Evolutionary conservation across 23 red algal species (phyloP), one percentile per base, ranked within the genome.

Genomic region (Gracilaria caudata): DNA sequence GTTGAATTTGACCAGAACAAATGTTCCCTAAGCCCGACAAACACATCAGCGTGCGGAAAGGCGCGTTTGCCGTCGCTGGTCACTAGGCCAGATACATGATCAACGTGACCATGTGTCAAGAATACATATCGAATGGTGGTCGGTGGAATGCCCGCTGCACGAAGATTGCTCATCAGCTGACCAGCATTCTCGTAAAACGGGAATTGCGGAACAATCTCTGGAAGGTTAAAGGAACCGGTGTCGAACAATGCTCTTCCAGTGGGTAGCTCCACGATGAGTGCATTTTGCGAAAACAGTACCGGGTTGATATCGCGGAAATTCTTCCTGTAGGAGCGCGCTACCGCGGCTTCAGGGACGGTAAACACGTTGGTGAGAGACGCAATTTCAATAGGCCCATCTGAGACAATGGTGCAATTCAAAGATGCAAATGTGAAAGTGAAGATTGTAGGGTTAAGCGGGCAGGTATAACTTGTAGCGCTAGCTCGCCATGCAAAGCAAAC

Each of bases 31-130:
- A 54, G n/a, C 0, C 46, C 26, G 8, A 86, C 51, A 30, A 71
- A 86, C 13, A 86, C 65, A 3, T 73, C 17, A 33, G 82, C 82
- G 40, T 74, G 74, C 17, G 82, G 82, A 74, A 86, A 86, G 28
- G 82, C 82, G 3, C 65, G 40, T 53, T 71, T 55, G 3, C 65
- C 82, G 20, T 73, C 60, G 29, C 30, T n/a, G 10, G 82, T 86
- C 26, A 72, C 66, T 29, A 86, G 36, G 16, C 82, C 82, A 7
- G 82, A 40, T 0, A 86, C 65, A 74, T 86, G 82, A 66, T 86
- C 82, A 4, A 13, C 65, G 41, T 86, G 82, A 55, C 43, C 82
- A 57, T 86, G 82, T 9, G 82, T 86, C 4, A 86, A 35, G 33
- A 86, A 71, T 6, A 86, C 82, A 12, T 53, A 64, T n/a, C 75